phyloP scores from a whole-genome alignment of 2,329 filamentous ascomycete genomes.

The Penicillium brevicompactum region DNA sequence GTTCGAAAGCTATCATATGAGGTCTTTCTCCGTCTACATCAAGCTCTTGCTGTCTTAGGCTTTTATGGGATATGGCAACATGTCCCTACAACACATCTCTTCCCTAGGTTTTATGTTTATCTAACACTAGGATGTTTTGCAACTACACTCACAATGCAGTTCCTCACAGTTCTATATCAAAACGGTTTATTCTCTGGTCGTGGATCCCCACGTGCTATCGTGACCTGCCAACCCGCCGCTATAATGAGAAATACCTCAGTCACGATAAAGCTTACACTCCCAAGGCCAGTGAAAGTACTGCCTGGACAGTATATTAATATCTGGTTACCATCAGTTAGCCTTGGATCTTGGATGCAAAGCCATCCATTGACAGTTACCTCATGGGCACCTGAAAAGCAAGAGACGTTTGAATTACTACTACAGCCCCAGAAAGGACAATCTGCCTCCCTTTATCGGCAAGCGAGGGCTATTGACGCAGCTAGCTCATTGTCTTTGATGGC shows the following conservation, averaged over 20 bases:
- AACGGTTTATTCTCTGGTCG: slow-evolving; percentile 25
- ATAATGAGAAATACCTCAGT: slow-evolving; percentile 22
- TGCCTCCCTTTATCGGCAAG: slow-evolving; percentile 23
- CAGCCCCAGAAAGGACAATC: slow-evolving; percentile 32
- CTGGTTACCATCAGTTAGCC: slow-evolving; percentile 30
- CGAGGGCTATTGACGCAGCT: slow-evolving; percentile 1
- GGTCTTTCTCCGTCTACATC: slow-evolving; percentile 28
- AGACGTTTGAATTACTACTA: slow-evolving; percentile 36
- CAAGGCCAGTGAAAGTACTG: slow-evolving; percentile 21
- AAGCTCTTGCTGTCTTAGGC: slow-evolving; percentile 19
- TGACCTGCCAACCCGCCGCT: slow-evolving; percentile 17
- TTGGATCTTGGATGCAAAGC: slow-evolving; percentile 26
- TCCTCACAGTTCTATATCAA: slow-evolving; percentile 19
- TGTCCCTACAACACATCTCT: slow-evolving; percentile 11
- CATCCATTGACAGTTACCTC: slow-evolving; percentile 30
- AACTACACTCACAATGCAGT: slow-evolving; percentile 21
- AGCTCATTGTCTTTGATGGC: slow-evolving; percentile 25
- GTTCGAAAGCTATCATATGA: slow-evolving; percentile 26
- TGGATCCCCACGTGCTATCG: slow-evolving; percentile 19
- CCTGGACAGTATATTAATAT: slow-evolving; percentile 34
- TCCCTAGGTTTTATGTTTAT: slow-evolving; percentile 22
- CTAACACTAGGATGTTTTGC: slow-evolving; percentile 18
- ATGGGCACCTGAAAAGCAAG: slow-evolving; percentile 26
- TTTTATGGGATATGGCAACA: slow-evolving; percentile 27
- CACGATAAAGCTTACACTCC: neutral